These are phyloP conservation scores for Alnus rubra DNA, from an alignment of 306 rosid species.

Conservation along the genomic window DNA sequence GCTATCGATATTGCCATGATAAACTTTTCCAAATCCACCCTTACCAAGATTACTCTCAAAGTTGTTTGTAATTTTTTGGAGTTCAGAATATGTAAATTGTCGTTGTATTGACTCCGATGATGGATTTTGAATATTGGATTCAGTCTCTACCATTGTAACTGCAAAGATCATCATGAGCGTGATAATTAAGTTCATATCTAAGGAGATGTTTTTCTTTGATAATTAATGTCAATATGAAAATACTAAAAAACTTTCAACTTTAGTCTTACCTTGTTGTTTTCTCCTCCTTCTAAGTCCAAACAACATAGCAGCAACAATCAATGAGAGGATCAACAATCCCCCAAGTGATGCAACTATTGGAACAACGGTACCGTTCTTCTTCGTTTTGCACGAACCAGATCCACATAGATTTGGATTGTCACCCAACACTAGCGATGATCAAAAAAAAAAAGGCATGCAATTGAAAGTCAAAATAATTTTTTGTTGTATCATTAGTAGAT, in stretches of 20 bases:
- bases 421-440: conserved; percentile 25
- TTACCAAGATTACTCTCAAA: conserved; percentile 42
- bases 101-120: conserved; percentile 26
- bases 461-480: neutral
- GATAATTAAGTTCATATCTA: too few relatives aligned
- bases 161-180: neutral
- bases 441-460: neutral
- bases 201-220: neutral
- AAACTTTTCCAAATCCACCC: conserved; percentile 59
- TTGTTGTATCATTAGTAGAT: too few relatives aligned
- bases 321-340: conserved; percentile 37
- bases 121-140: neutral
- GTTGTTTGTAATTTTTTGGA: conserved; percentile 44
- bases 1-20: conserved; percentile 40
- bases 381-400: conserved; percentile 27
- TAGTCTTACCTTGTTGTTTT: conserved; percentile 2
- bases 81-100: conserved; percentile 43
- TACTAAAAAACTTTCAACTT: too few relatives aligned
- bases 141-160: neutral
- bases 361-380: conserved; percentile 18
- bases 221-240: neutral
- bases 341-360: conserved; percentile 43
- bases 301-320: conserved; percentile 25
- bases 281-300: conserved; percentile 12
- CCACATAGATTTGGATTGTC: conserved; percentile 43